Conservation (phyloP, 306 rosid species). For the Sophora flavescens region DNA sequence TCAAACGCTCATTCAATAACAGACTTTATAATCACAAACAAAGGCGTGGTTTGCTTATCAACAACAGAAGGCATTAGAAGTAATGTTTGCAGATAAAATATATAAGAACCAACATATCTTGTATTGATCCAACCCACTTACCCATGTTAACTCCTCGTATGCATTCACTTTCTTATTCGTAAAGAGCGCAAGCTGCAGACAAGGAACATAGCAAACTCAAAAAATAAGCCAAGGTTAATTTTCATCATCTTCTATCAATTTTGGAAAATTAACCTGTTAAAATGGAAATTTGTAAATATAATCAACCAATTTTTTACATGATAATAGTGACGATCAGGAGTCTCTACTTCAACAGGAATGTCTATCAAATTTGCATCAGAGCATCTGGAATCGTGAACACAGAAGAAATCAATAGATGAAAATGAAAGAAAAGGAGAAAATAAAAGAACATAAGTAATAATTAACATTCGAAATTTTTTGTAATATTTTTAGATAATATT, state of each 20-base stretch:
- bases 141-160: slow-evolving; percentile 91
- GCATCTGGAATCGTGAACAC: slow-evolving; percentile 60
- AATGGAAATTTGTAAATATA: slow-evolving; percentile 4
- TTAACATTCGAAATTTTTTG: neutral
- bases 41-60: neutral
- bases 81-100: slow-evolving; percentile 31
- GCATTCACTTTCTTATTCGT: slow-evolving; percentile 76
- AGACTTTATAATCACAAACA: neutral
- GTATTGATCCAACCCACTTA: slow-evolving; percentile 49
- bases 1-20: too few species aligned
- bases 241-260: slow-evolving; percentile 13
- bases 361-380: slow-evolving; percentile 75
- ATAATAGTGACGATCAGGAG: slow-evolving; percentile 94
- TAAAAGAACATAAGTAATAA: neutral
- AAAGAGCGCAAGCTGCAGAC: slow-evolving; percentile 85
- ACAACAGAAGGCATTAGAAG: slow-evolving; percentile 12
- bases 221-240: slow-evolving; percentile 20
- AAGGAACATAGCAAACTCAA: slow-evolving; percentile 35
- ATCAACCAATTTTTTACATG: slow-evolving; percentile 60
- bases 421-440: neutral
- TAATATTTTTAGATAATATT: too few species aligned
- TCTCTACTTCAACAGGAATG: slow-evolving; percentile 93
- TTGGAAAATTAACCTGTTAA: slow-evolving; percentile 7
- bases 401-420: slow-evolving; percentile 21
- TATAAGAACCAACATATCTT: slow-evolving; percentile 19